Percentiles rank a stretch among this genome's conserved stretches.
These are phyloP conservation scores for Aspergillus sp. DNA, from an alignment of 2,329 filamentous ascomycete genomes.

Conservation along the genomic window DNA sequence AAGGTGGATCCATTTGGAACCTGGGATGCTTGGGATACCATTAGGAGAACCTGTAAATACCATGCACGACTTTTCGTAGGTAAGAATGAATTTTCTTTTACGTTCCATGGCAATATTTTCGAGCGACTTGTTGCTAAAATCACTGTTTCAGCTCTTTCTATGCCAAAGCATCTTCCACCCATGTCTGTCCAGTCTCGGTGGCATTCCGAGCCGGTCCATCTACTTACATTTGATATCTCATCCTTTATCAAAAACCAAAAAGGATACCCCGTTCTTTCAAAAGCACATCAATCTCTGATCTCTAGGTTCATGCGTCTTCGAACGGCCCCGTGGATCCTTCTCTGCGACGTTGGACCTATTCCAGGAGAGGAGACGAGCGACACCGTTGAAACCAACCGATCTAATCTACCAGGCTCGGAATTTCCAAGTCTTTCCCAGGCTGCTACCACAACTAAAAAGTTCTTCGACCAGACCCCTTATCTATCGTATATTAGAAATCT, in stretches of 20 bases:
- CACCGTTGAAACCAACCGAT: conserved; percentile 11
- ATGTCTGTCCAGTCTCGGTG: conserved; percentile 54
- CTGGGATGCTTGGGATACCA: conserved; percentile 93
- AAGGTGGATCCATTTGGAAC: conserved; percentile 68
- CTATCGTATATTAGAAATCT: conserved; percentile 80
- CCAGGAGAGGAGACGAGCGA: conserved; percentile 38
- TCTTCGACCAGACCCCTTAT: conserved; percentile 58
- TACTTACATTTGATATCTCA: conserved; percentile 49
- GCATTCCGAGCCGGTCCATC: conserved; percentile 59
- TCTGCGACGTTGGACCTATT: conserved; percentile 54
- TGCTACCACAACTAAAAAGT: conserved; percentile 44
- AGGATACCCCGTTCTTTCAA: conserved; percentile 55
- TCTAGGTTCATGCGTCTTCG: conserved; percentile 54
- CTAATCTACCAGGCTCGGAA: conserved; percentile 25
- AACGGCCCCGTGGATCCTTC: conserved; percentile 55
- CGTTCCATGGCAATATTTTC: neutral
- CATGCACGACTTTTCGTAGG: conserved; percentile 74
- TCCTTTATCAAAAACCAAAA: conserved; percentile 56
- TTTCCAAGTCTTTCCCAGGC: conserved; percentile 72
- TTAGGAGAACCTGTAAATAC: conserved; percentile 83
- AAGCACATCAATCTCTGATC: conserved; percentile 54
- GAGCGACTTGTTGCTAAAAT: conserved; percentile 9
- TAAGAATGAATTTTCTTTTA: conserved; percentile 47
- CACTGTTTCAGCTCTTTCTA: conserved; percentile 46
- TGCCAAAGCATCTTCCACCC: conserved; percentile 57